Evolutionary conservation across 1,139 yeast species (phyloP).

Genomic region (Pichia sp.): DNA sequence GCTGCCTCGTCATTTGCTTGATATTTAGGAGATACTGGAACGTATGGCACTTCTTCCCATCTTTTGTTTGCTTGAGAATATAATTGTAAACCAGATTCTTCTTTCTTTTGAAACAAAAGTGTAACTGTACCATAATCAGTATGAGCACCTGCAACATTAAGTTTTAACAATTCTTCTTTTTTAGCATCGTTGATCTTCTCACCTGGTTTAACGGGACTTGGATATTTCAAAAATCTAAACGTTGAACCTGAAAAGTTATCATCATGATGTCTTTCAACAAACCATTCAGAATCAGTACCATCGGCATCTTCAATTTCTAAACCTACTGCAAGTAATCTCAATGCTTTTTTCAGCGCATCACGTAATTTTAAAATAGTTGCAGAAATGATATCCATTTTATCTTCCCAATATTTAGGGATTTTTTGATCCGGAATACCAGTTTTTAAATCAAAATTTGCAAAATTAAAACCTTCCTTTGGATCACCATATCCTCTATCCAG

Average conservation of each 20-base stretch:
- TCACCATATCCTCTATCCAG: conserved; percentile 42
- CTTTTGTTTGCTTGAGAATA: conserved; percentile 41
- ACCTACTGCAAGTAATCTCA: conserved; percentile 43
- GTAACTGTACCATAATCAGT: conserved; percentile 55
- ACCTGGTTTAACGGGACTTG: conserved; percentile 39
- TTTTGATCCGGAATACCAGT: conserved; percentile 35
- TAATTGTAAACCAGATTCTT: conserved; percentile 46
- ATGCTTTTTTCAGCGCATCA: conserved; percentile 35
- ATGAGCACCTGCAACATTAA: conserved; percentile 50
- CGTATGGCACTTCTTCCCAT: conserved; percentile 51
- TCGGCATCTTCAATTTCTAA: conserved; percentile 40
- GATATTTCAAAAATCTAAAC: conserved; percentile 47
- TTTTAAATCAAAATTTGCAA: conserved; percentile 36
- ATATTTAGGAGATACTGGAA: conserved; percentile 32
- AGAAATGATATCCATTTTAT: conserved; percentile 28
- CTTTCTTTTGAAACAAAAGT: conserved; percentile 34
- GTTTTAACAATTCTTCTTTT: conserved; percentile 23
- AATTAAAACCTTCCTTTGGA: conserved; percentile 41
- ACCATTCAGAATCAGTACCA: conserved; percentile 38
- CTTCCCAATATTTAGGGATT: conserved; percentile 40
- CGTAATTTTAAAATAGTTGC: conserved; percentile 36
- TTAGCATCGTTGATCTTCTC: conserved; percentile 31
- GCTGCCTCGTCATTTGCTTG: conserved; percentile 35
- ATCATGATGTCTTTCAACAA: conserved; percentile 39
- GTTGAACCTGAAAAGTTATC: conserved; percentile 43